Base-by-base conservation (phyloP, 2,329 filamentous ascomycete species). In the Penicillium fuscoglaucum region DNA sequence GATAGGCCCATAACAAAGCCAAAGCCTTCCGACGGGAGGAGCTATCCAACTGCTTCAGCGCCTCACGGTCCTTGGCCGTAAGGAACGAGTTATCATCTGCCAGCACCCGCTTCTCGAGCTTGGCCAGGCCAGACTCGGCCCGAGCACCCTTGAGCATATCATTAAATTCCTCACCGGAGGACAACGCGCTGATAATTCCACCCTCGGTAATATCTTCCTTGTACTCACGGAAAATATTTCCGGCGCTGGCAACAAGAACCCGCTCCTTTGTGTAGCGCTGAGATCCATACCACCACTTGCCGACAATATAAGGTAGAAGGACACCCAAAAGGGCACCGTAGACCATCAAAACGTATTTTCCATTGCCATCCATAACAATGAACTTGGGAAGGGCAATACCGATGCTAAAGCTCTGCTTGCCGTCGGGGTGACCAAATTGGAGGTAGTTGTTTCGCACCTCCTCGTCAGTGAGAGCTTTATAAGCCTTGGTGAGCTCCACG, bases 221-320 rank as follows among this genome's bases (percentile, higher is more conserved):
- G 78, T 96, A 99, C 71, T 96, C 91, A 68, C 88, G 89, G 84
- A 99, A 98, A 58, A 99, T 84, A 65, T 91, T 93, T 75, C 96
- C 96, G 67, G 96, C 93, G 76, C 90, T 97, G 72, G 95, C 91
- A 73, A 97, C 89, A 55, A 96, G 82, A 28, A 98, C 90, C 67
- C 91, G 91, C 76, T 99, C 96, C 79, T 93, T 96, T 39, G 95
- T 98, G 76, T 90, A 86, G 68, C 88, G 86, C 76, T 96, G 93
- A 35, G 91, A 96, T 60, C 96, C 95, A 73, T 99, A 99, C 95
- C 95, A 99, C 95, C 95, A 99, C 59, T 90, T 92, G 48, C 95
- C 95, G 56, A 99, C 93, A 48, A 95, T 82, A 74, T 96, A 99
- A 3, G 95, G 95, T 52, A 99, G 82, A 60, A 97, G 80, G 61